Conservation (phyloP, 305 asterid species). For the Salvia sclarea region DNA sequence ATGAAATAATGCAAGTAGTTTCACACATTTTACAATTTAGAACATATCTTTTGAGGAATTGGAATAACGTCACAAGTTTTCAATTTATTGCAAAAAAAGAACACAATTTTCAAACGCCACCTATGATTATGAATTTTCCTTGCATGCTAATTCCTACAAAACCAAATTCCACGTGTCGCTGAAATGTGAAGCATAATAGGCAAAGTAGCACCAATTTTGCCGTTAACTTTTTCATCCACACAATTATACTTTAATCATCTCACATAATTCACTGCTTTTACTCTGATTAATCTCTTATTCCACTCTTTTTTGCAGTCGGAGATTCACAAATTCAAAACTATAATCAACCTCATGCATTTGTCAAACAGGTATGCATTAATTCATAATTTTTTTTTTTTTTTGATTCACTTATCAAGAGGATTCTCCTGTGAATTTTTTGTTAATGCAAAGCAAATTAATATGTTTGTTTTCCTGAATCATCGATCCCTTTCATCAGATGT, state of each 20-base stretch:
- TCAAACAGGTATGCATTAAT: constrained; percentile 17
- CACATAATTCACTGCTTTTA: background rate
- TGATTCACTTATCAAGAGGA: background rate
- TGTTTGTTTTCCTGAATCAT: background rate
- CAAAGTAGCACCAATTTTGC: constrained; percentile 31
- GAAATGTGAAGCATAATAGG: constrained; percentile 7
- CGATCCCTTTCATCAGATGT: background rate
- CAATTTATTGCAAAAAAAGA: too few species aligned
- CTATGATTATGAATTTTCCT: too few species aligned
- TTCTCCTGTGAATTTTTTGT: background rate
- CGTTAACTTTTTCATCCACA: constrained; percentile 37
- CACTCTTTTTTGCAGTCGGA: constrained; percentile 9
- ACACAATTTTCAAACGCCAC: too few species aligned
- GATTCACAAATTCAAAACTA: background rate
- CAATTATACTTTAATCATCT: constrained; percentile 12
- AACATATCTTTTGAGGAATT: too few species aligned
- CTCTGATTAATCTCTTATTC: constrained; percentile 1
- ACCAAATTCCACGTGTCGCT: constrained; percentile 25
- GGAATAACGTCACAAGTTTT: too few species aligned
- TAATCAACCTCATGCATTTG: constrained; percentile 2
- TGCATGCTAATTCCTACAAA: background rate
- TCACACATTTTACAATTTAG: too few species aligned
- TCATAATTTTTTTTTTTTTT: background rate
- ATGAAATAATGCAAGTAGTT: too few species aligned
- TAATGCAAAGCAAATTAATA: background rate